Conservation (phyloP, 306 rosid genomes). For the Prunus campanulata region DNA sequence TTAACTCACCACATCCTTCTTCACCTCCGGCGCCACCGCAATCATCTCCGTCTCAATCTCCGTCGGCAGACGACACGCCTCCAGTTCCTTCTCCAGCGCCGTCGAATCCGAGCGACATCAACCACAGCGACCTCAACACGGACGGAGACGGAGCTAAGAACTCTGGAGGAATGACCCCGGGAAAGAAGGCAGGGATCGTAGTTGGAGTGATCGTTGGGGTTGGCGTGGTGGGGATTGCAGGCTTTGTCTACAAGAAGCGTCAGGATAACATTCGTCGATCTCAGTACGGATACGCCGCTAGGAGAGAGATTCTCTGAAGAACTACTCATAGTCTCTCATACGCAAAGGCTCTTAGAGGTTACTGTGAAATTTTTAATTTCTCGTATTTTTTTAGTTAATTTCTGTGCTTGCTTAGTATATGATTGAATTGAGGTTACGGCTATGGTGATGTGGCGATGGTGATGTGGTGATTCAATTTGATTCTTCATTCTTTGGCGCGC, state of each 20-base stretch:
- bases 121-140: not conserved
- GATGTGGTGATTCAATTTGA: conserved; percentile 18
- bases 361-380: not conserved
- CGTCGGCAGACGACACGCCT: not conserved
- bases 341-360: conserved; percentile 3
- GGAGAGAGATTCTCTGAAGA: conserved; percentile 63
- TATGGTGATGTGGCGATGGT: not conserved
- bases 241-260: conserved; percentile 68
- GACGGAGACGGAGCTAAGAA: not conserved
- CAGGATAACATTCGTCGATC: conserved; percentile 63
- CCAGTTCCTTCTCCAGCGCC: conserved; percentile 3
- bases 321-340: not conserved
- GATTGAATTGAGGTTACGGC: not conserved
- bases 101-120: conserved; percentile 11
- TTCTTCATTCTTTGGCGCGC: conserved; percentile 29
- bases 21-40: conserved; percentile 41
- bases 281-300: conserved; percentile 43
- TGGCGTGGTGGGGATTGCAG: conserved; percentile 46
- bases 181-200: conserved; percentile 73
- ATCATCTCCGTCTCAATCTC: conserved; percentile 3
- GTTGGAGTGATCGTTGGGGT: conserved; percentile 54
- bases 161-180: conserved; percentile 49
- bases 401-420: not conserved
- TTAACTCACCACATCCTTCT: not conserved
- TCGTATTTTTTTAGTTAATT: not conserved